Percentiles rank a stretch among this genome's conserved stretches.
Evolutionary conservation across 1,284 basidiomycete genomes (phyloP).

Genomic region (Xerocomus subilludens): DNA sequence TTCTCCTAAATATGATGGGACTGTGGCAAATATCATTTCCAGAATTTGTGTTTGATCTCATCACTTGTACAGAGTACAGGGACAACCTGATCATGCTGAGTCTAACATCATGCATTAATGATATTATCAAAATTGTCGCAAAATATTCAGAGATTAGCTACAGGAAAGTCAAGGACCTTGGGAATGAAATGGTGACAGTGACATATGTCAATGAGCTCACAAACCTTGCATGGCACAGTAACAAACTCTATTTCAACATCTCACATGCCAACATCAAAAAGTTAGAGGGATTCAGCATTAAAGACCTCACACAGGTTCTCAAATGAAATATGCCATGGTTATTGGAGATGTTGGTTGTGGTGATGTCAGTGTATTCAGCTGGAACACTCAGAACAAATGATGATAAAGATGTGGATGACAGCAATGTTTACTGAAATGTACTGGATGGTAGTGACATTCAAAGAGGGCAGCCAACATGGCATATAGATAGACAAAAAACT

Average conservation of each 20-base stretch:
- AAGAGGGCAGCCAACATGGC: not conserved
- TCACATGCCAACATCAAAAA: not conserved
- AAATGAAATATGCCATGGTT: not conserved
- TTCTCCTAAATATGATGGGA: not conserved
- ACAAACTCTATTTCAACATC: not conserved
- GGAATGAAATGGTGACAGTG: not conserved
- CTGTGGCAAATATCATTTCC: conserved; percentile 4
- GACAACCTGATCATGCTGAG: not conserved
- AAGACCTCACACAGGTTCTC: not conserved
- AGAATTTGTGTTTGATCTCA: conserved; percentile 1
- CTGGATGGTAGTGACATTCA: not conserved
- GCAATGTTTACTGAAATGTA: not conserved
- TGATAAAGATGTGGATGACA: not conserved
- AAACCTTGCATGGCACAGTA: not conserved
- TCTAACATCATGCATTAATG: not conserved
- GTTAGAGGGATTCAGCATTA: not conserved
- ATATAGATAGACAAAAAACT: not conserved
- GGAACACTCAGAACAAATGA: not conserved
- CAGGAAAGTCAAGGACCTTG: not conserved
- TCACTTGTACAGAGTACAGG: not conserved
- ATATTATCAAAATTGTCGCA: not conserved
- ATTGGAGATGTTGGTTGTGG: not conserved
- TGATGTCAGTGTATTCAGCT: not conserved
- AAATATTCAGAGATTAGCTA: conserved; percentile 6
- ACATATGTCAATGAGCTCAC: not conserved